Percentiles rank a stretch among this genome's conserved stretches.
Conservation (phyloP, 1,284 basidiomycete genomes). For the Malassezia slooffiae region DNA sequence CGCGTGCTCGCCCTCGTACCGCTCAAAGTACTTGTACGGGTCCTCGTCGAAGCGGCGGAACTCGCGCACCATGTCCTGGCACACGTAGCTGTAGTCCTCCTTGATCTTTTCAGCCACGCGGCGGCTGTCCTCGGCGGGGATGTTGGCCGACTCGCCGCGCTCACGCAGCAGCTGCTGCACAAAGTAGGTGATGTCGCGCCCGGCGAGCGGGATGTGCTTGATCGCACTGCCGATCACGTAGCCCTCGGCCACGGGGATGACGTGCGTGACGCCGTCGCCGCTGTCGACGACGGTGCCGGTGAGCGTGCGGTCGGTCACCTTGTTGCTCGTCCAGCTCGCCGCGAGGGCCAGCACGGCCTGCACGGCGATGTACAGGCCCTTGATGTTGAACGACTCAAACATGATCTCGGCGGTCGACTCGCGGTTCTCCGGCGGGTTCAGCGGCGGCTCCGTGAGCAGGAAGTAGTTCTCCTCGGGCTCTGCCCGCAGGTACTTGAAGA, state of each 20-base stretch:
- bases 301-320: constrained; percentile 80
- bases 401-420: constrained; percentile 99
- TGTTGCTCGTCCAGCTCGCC: constrained; percentile 89
- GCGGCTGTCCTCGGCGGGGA: constrained; percentile 93
- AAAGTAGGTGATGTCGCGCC: constrained; percentile 92
- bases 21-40: constrained; percentile 89
- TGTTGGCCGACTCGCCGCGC: constrained; percentile 75
- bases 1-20: constrained; percentile 82
- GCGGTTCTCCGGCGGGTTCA: constrained; percentile 96
- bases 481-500: constrained; percentile 97
- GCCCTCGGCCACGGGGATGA: constrained; percentile 87
- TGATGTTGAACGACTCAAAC: constrained; percentile 98
- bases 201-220: constrained; percentile 97
- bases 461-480: constrained; percentile 99
- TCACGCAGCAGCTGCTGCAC: constrained; percentile 93
- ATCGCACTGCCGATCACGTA: constrained; percentile 98
- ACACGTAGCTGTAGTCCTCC: constrained; percentile 93
- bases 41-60: constrained; percentile 96
- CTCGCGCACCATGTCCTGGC: constrained; percentile 98
- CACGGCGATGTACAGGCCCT: constrained; percentile 93
- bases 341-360: constrained; percentile 98
- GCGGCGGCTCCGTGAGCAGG: constrained; percentile 89
- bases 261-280: constrained; percentile 96
- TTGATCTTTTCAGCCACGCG: constrained; percentile 88
- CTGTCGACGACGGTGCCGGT: constrained; percentile 98